These are phyloP conservation scores for Colletotrichum graminicola DNA, from an alignment of 2,329 filamentous ascomycete genomes.

Conservation along the genomic window DNA sequence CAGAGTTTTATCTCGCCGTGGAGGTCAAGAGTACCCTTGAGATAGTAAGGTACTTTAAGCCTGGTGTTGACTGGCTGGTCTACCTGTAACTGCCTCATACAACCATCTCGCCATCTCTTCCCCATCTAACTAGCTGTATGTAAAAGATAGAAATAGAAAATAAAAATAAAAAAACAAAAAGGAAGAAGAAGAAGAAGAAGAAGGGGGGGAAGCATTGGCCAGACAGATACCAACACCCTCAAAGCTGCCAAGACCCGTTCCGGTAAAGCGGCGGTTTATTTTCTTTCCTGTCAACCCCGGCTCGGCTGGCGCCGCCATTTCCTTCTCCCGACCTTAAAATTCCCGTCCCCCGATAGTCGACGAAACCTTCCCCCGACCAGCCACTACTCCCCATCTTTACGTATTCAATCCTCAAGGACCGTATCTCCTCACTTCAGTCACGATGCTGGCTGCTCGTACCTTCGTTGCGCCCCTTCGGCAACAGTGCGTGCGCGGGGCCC, in stretches of 20 bases:
- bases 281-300: constrained; percentile 22
- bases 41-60: too few species aligned
- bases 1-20: too few species aligned
- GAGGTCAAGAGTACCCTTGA: too few species aligned
- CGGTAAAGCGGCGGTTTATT: constrained; percentile 32
- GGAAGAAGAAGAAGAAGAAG: too few species aligned
- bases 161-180: too few species aligned
- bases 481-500: constrained; percentile 81
- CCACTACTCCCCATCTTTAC: constrained; percentile 42
- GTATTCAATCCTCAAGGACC: constrained; percentile 44
- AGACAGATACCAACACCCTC: neutral
- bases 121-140: too few species aligned
- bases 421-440: constrained; percentile 54
- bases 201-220: neutral
- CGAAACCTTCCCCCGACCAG: constrained; percentile 19
- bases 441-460: constrained; percentile 86
- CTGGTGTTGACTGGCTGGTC: too few species aligned
- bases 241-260: constrained; percentile 17
- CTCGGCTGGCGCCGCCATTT: neutral
- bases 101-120: too few species aligned
- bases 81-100: too few species aligned
- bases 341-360: constrained; percentile 32
- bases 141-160: too few species aligned
- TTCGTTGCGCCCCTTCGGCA: constrained; percentile 80
- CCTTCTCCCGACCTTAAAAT: constrained; percentile 32